Conservation (phyloP, 1,284 basidiomycete species). For the Cryptococcus sp. region DNA sequence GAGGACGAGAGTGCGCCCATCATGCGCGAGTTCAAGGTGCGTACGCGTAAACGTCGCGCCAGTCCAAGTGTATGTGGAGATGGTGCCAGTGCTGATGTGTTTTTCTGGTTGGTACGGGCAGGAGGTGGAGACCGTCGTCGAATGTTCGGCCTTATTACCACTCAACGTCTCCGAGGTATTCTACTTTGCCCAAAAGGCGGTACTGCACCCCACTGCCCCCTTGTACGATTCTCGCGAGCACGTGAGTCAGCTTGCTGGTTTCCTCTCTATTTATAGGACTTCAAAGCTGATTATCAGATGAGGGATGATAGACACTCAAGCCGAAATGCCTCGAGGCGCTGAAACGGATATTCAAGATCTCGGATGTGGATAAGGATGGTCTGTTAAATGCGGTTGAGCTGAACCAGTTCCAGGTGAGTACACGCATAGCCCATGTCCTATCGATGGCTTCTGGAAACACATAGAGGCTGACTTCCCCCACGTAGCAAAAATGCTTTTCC, state of each 20-base stretch:
- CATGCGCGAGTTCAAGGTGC: conserved; percentile 94
- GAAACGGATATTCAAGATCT: conserved; percentile 91
- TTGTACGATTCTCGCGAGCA: conserved; percentile 96
- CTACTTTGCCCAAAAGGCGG: conserved; percentile 98
- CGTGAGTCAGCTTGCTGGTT: conserved; percentile 52
- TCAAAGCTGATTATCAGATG: neutral
- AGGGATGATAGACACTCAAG: conserved; percentile 69
- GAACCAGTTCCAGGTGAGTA: conserved; percentile 87
- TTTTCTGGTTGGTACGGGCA: conserved; percentile 38
- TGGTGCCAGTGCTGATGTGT: neutral
- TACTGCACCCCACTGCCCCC: conserved; percentile 93
- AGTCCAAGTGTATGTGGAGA: neutral
- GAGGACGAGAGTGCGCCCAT: conserved; percentile 93
- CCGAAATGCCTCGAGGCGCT: conserved; percentile 86
- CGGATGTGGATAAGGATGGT: conserved; percentile 92
- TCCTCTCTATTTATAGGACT: neutral
- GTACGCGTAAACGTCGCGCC: neutral
- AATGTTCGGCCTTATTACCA: conserved; percentile 85
- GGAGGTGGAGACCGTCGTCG: conserved; percentile 98
- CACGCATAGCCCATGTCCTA: neutral
- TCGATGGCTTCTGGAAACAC: neutral
- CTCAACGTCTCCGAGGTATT: conserved; percentile 98
- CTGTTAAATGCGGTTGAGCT: conserved; percentile 84
- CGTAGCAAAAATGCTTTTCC: conserved; percentile 87
- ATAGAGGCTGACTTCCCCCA: conserved; percentile 1